Evolutionary conservation across 495 filamentous ascomycete genomes (phyloP), one percentile per base, ranked within the genome.

Genomic region (Tirmania nivea): DNA sequence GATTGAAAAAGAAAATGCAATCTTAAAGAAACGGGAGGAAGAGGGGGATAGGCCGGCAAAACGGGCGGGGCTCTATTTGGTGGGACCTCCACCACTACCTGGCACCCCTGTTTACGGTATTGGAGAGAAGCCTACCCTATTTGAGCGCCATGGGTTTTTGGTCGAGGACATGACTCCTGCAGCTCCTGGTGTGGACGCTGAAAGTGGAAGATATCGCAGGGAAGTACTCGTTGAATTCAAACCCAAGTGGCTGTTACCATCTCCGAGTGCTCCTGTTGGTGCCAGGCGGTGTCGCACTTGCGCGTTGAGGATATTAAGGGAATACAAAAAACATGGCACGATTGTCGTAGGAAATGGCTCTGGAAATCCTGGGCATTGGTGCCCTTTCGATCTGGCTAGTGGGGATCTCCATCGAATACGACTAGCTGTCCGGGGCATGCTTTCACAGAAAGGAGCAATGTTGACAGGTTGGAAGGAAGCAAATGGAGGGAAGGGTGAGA

Each of bases 211-310:
- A n/a, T 8, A 17, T n/a, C 37, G 34, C 10, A 12, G 12, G 19
- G 69, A 75, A 17, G 66, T 71, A 0, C 60, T 78, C 0, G 67
- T 86, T 20, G 84, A 97, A 65, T 78, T 96, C 59, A 97, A 97
- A 61, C 86, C 89, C 7, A 97, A 97, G 66, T 97, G 90, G 90
- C 76, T 95, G 1, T 63, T 73, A 7, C 88, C 89, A 57, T 90
- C 84, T 0, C 85, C 83, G 1, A 78, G 76, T 21, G 88, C 88
- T 0, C 87, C 86, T 1, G 7, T 59, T 0, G 58, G 67, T 6
- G 74, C 83, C 14, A 73, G 62, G 19, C 72, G 87, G 21, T 97
- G 90, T 66, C 80, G 90, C 6, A 94, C 83, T 1, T 97, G 90
- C 65, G 90, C 90, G 2, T 64, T 85, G 17, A 71, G 69, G 56